Base-by-base conservation (phyloP, 1,139 yeast genomes). In the Candida sp. region DNA sequence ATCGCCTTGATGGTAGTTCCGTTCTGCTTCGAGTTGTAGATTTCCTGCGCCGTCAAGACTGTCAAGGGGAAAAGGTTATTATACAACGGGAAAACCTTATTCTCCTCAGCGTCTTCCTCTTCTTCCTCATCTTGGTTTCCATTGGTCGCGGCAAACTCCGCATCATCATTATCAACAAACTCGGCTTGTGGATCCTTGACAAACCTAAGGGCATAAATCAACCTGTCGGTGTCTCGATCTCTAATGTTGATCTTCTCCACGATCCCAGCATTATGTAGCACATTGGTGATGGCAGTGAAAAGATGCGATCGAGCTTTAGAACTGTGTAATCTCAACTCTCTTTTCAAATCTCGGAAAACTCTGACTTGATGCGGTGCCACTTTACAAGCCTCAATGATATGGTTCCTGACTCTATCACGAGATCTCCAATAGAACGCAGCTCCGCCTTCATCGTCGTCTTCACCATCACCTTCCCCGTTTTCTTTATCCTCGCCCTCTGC, bases 361-460 rank as follows among this genome's bases (percentile, higher is more conserved):
- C 96, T 78, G 23, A 90, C 73, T 2, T 85, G 82, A 60, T 87
- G 84, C 35, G 90, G 88, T 0, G 96, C 93, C 1, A 68, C 66
- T 56, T 85, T 84, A 11, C 88, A 76, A 8, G 84, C 76, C 6
- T 74, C 77, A 44, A 88, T 80, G 1, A 90, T 79, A 47, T 62
- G 59, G 41, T 63, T 65, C 49, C 68, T 67, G 22, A 74, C 56
- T 43, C 66, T 66, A 31, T 58, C 55, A 6, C 70, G 68, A 53
- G 74, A 74, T 49, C 76, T 65, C 2, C 74, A 61, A 23, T 67
- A 56, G 46, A 63, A 68, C 42, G 69, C 69, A 7, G 61, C 60
- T 38, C 72, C 60, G 48, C 75, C 78, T 32, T 77, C 57, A 26
- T 75, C 74, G 3, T 68, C 63, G 2, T 61, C 61, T 9, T 34